phyloP scores from a whole-genome alignment of 352 stramenopile species.

The Phytophthora pistaciae region DNA sequence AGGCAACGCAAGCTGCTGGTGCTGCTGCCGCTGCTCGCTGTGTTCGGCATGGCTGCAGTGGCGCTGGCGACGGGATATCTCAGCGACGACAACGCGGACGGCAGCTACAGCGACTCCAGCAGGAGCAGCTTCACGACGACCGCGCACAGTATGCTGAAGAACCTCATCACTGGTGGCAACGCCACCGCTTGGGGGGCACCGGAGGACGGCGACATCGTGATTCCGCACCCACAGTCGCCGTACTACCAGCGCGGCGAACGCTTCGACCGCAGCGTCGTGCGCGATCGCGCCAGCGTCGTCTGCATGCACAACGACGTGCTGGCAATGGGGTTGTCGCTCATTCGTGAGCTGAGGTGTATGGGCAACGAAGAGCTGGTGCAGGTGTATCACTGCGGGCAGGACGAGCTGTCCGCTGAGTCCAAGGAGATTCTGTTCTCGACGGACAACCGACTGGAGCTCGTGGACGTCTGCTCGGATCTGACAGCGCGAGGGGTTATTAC shows the following conservation, averaged over 20 bases:
- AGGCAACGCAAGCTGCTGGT: conserved; percentile 28
- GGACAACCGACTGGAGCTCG: conserved; percentile 43
- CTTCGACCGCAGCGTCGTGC: conserved; percentile 30
- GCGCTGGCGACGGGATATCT: conserved; percentile 23
- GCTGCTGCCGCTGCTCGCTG: conserved; percentile 17
- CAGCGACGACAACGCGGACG: not conserved
- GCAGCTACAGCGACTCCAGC: conserved; percentile 2
- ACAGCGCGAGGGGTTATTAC: conserved; percentile 16
- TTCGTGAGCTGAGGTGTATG: conserved; percentile 28
- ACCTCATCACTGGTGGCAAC: conserved; percentile 6
- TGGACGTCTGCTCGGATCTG: conserved; percentile 51
- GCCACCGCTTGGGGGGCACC: conserved; percentile 10
- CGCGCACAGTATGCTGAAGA: conserved; percentile 13
- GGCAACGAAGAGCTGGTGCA: conserved; percentile 34
- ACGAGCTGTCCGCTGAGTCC: conserved; percentile 35
- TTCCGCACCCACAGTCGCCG: conserved; percentile 23
- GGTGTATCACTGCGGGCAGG: conserved; percentile 34
- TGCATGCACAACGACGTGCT: conserved; percentile 39
- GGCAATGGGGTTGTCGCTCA: conserved; percentile 31
- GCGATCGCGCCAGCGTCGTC: conserved; percentile 40
- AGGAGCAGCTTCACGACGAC: conserved; percentile 14
- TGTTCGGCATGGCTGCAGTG: conserved; percentile 20
- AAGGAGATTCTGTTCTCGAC: conserved; percentile 25
- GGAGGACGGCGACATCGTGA: conserved; percentile 22
- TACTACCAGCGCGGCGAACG: conserved; percentile 29